phyloP scores from a whole-genome alignment of 1,284 basidiomycete species.

The Ustilago crameri region DNA sequence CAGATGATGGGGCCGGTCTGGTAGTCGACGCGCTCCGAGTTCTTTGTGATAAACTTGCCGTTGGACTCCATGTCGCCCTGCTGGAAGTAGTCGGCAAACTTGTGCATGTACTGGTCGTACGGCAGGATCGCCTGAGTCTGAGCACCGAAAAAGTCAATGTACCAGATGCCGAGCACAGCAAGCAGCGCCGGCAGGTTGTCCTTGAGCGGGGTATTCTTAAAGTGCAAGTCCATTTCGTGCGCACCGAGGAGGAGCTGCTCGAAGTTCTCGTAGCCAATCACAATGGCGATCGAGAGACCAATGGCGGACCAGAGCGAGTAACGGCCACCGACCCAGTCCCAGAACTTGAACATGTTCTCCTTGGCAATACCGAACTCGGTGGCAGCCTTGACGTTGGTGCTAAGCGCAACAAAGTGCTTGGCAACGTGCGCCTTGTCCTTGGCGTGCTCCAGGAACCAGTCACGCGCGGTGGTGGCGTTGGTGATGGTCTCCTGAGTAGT shows the following conservation, averaged over 20 bases:
- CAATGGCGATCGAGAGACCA: conserved; percentile 90
- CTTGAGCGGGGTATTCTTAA: conserved; percentile 86
- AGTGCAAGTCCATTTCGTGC: conserved; percentile 97
- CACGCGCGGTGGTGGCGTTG: conserved; percentile 90
- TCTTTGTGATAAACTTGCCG: conserved; percentile 95
- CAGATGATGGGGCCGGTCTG: conserved; percentile 99
- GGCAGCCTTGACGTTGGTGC: conserved; percentile 93
- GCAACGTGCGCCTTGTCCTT: conserved; percentile 84
- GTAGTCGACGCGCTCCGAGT: conserved; percentile 89
- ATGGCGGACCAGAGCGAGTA: conserved; percentile 99
- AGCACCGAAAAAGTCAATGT: conserved; percentile 96
- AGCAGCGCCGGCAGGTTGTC: conserved; percentile 91
- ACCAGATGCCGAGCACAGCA: conserved; percentile 94
- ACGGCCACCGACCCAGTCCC: conserved; percentile 99
- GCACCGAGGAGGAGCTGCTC: conserved; percentile 88
- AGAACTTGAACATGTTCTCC: conserved; percentile 99
- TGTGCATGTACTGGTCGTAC: conserved; percentile 98
- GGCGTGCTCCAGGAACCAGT: conserved; percentile 90
- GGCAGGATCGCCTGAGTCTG: conserved; percentile 95
- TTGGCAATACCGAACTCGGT: conserved; percentile 92
- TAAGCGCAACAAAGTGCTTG: conserved; percentile 98
- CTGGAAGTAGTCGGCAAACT: conserved; percentile 99
- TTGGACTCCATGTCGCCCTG: conserved; percentile 99
- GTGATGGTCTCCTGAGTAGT: conserved; percentile 99
- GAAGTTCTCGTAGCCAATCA: conserved; percentile 94